Evolutionary conservation across 2,329 filamentous ascomycete species (phyloP), one percentile per base, ranked within the genome.

Genomic region (Claviceps arundinis): DNA sequence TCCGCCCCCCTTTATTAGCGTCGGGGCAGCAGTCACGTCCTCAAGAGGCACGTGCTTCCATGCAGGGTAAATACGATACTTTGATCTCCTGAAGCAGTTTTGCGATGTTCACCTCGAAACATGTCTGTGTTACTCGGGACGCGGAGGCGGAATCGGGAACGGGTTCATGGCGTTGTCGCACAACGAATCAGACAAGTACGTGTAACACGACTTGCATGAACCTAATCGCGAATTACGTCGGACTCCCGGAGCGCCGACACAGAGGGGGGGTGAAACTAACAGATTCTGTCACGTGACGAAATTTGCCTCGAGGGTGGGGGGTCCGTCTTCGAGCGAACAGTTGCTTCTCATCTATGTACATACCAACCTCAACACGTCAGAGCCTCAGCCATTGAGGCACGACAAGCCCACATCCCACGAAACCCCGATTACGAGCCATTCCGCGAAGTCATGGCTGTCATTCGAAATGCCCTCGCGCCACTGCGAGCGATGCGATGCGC

Each of bases 401-500:
- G 54, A 37, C n/a, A 49, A 30, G 52, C 52, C 48, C 51, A 40
- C 58, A 60, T 38, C 58, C 30, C 58, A 56, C 58, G 56, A 56
- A 56, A 57, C 41, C 1, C 37, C 55, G 53, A 47, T 49, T 16
- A 30, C 42, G 19, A 26, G 48, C 37, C n/a, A 13, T 7, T 7
- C 8, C 37, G n/a, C 48, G 6, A 57, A 34, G 30, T 19, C 56
- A 70, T 70, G 68, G 63, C 61, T 52, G 57, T 69, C 57, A 56
- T 69, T 56, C 68, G 67, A 56, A 62, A 66, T 53, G 58, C 66
- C 54, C 63, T 60, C 54, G 63, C 65, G 56, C 65, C 67, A 50
- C 61, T 69, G 59, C 65, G 66, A 55, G 64, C 65, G 52, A 60
- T 62, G 60, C 67, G 67, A 57, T 70, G 65, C 64, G 56, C 61